Conservation (phyloP, 2,329 filamentous ascomycete genomes). For the Colletotrichum spaethianum region DNA sequence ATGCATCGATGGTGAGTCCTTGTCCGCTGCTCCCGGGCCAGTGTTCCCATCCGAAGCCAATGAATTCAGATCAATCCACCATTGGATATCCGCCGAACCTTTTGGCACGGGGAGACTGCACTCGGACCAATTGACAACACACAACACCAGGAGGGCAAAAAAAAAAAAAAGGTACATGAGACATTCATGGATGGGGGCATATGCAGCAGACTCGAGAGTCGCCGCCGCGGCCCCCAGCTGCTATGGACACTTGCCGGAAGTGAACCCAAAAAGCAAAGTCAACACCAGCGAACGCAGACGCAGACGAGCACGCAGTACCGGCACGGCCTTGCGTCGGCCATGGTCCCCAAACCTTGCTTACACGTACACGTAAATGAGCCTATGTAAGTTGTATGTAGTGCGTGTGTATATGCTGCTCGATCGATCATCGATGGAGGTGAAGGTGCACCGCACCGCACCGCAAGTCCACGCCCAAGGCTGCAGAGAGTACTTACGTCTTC, state of each 20-base stretch:
- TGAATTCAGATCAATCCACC: conserved; percentile 8
- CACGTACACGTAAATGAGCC: background rate
- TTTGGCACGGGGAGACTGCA: conserved; percentile 15
- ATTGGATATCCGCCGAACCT: conserved; percentile 23
- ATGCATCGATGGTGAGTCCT: background rate
- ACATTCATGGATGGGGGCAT: conserved; percentile 8
- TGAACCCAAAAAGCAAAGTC: background rate
- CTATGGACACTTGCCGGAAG: background rate
- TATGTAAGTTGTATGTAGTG: too few species aligned
- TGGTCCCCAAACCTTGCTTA: background rate
- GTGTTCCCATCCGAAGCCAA: conserved; percentile 26
- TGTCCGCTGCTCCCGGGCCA: conserved; percentile 35
- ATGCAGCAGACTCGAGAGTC: conserved; percentile 1
- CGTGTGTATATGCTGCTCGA: background rate
- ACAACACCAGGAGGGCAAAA: background rate
- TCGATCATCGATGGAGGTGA: background rate
- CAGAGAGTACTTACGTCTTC: background rate
- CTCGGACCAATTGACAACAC: conserved; percentile 31
- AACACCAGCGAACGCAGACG: background rate
- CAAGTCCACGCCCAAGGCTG: background rate
- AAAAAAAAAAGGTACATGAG: conserved; percentile 6
- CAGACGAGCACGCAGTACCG: background rate
- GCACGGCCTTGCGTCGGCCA: background rate
- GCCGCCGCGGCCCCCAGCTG: background rate
- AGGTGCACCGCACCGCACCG: background rate